These are phyloP conservation scores for Hermanozyma aechmeae DNA, from an alignment of 805 yeast genomes.

Conservation along the genomic window DNA sequence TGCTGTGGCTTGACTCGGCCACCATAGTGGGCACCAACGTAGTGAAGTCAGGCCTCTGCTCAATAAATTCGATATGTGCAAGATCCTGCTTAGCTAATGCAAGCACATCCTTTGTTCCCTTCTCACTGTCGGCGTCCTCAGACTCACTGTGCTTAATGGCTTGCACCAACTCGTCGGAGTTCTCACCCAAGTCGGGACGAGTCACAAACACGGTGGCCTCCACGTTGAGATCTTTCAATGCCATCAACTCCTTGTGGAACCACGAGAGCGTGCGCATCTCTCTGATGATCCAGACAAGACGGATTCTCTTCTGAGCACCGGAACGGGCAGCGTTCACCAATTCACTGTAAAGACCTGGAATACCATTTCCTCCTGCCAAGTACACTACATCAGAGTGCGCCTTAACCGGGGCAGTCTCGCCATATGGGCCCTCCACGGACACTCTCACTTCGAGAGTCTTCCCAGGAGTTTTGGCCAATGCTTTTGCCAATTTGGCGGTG, in stretches of 20 bases:
- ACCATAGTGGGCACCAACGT: too few species aligned
- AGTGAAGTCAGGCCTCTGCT: too few species aligned
- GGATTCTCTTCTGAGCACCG: slow-evolving; percentile 7
- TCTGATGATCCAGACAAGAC: slow-evolving; percentile 10
- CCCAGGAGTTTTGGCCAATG: slow-evolving; percentile 19
- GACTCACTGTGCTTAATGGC: neutral
- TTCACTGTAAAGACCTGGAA: slow-evolving; percentile 46
- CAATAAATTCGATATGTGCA: too few species aligned
- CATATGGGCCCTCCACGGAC: slow-evolving; percentile 63
- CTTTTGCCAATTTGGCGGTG: slow-evolving; percentile 21
- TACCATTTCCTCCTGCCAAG: slow-evolving; percentile 69
- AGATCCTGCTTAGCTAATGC: too few species aligned
- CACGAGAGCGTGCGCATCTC: slow-evolving; percentile 7
- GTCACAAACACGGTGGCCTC: slow-evolving; percentile 9
- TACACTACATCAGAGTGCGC: slow-evolving; percentile 47
- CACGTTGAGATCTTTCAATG: slow-evolving; percentile 5
- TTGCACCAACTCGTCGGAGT: neutral
- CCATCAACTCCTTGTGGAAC: slow-evolving; percentile 7
- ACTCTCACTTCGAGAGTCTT: slow-evolving; percentile 19
- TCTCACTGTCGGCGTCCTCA: neutral
- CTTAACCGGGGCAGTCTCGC: slow-evolving; percentile 39
- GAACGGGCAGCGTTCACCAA: slow-evolving; percentile 19
- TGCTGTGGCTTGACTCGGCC: too few species aligned
- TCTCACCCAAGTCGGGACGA: slow-evolving; percentile 2
- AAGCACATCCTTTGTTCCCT: neutral